Percentiles rank a stretch among this genome's conserved stretches.
Conservation (phyloP, 163 green algal genomes). For the Chloromonas sp. region DNA sequence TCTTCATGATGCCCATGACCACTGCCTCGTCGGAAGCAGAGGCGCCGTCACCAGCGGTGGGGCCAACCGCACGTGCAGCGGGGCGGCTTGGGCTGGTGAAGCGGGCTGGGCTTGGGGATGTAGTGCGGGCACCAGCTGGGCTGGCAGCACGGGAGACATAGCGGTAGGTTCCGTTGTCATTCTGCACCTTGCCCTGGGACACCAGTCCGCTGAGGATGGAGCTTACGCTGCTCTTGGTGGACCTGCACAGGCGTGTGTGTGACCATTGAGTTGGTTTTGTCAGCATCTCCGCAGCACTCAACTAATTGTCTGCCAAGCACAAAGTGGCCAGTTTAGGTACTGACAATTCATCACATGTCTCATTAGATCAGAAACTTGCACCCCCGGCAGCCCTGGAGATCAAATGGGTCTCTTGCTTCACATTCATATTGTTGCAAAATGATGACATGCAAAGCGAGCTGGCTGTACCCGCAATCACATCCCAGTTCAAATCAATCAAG, state of each 20-base stretch:
- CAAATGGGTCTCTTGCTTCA: too few species aligned
- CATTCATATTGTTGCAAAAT: too few species aligned
- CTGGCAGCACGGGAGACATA: neutral
- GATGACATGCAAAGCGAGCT: too few species aligned
- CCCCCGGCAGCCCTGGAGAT: too few species aligned
- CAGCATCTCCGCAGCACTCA: too few species aligned
- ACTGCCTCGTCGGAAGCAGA: neutral
- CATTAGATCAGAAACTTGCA: too few species aligned
- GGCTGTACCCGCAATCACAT: too few species aligned
- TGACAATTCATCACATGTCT: too few species aligned
- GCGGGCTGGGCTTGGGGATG: neutral
- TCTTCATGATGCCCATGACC: constrained; percentile 1
- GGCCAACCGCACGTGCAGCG: neutral
- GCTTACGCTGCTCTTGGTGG: neutral
- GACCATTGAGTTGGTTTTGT: neutral
- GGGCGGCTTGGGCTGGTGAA: neutral
- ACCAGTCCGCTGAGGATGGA: constrained; percentile 2
- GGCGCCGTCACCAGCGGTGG: neutral
- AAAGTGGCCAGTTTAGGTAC: too few species aligned
- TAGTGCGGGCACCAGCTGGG: neutral
- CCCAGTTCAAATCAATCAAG: too few species aligned
- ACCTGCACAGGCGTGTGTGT: neutral
- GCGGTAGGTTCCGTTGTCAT: constrained; percentile 8
- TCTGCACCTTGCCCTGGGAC: constrained; percentile 6
- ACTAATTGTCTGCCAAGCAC: too few species aligned